Evolutionary conservation across 2,329 filamentous ascomycete species (phyloP), one percentile per base, ranked within the genome.

Genomic region (Dendrostoma leiphaemia): DNA sequence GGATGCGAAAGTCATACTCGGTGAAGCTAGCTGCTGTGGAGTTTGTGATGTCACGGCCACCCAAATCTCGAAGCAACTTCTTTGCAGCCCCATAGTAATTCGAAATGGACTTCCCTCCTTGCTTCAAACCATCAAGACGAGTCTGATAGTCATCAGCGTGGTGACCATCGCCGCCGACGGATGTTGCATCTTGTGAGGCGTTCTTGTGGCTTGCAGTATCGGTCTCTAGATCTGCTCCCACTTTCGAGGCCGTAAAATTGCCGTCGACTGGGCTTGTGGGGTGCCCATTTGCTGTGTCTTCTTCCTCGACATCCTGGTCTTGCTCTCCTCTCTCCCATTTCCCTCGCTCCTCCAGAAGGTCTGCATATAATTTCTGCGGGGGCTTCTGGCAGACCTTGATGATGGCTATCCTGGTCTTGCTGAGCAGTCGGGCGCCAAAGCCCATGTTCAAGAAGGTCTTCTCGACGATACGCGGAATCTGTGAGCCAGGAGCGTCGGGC

Each of bases 371-470:
- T 53, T 80, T 75, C 2, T 78, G 69, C 0, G 81, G 78, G 2
- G 91, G 91, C 38, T 74, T 80, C 66, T 93, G 80, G 64, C 91
- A 96, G 15, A 96, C 78, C 66, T 95, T 94, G 67, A 96, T 86
- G 60, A 96, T 95, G 0, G 91, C 90, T 3, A 96, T 88, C 58
- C 91, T 80, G 1, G 91, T 94, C 51, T 85, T 83, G 2, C 88
- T 89, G 3, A 96, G 77, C 3, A 96, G 76, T 4, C 90, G 82
- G 15, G 89, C 91, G 3, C 90, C 90, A 60, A 89, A 83, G 0
- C 89, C 89, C 26, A 80, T 74, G 15, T 88, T 80, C 5, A 96
- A 75, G 12, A 96, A 79, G 3, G 82, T 83, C 66, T 86, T 89
- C 65, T 95, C 90, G 2, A 96, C 70, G 6, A 92, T 65, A 23